Evolutionary conservation across 2,329 filamentous ascomycete species (phyloP).

Genomic region (Amauroascus niger): DNA sequence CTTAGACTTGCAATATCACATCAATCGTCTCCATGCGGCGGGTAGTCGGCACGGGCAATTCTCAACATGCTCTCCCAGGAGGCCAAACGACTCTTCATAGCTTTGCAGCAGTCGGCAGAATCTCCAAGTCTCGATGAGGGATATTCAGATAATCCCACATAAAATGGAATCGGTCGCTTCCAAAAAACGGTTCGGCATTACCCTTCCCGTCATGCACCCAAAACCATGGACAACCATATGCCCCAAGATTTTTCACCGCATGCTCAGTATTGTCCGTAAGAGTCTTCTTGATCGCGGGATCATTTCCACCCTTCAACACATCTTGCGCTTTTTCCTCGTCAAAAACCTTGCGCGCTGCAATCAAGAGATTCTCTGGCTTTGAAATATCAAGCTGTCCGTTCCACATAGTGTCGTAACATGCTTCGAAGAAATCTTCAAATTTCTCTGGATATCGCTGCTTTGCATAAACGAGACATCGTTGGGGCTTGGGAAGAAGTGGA

Average conservation of each 20-base stretch:
- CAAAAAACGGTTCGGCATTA: constrained; percentile 19
- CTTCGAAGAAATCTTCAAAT: constrained; percentile 46
- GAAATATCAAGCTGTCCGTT: constrained; percentile 50
- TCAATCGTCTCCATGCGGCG: too few relatives aligned
- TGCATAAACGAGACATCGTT: constrained; percentile 58
- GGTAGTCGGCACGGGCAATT: too few relatives aligned
- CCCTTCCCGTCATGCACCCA: constrained; percentile 48
- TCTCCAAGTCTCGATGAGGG: constrained; percentile 16
- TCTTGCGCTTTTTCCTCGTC: constrained; percentile 40
- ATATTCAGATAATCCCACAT: constrained; percentile 19
- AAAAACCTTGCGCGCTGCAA: constrained; percentile 22
- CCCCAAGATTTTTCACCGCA: constrained; percentile 51
- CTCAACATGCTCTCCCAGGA: neutral
- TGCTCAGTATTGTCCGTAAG: constrained; percentile 51
- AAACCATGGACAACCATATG: constrained; percentile 70
- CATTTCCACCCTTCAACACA: constrained; percentile 47
- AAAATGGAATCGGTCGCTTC: constrained; percentile 19
- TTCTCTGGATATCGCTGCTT: constrained; percentile 47
- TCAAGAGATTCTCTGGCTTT: constrained; percentile 46
- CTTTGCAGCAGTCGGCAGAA: constrained; percentile 5
- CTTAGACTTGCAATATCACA: too few relatives aligned
- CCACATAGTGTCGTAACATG: constrained; percentile 30
- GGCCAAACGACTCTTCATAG: too few relatives aligned
- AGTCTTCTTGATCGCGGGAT: constrained; percentile 44
- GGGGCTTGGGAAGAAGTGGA: constrained; percentile 47